Evolutionary conservation across 768 basidiomycete species (phyloP).

Genomic region (Lentinula detonsa): DNA sequence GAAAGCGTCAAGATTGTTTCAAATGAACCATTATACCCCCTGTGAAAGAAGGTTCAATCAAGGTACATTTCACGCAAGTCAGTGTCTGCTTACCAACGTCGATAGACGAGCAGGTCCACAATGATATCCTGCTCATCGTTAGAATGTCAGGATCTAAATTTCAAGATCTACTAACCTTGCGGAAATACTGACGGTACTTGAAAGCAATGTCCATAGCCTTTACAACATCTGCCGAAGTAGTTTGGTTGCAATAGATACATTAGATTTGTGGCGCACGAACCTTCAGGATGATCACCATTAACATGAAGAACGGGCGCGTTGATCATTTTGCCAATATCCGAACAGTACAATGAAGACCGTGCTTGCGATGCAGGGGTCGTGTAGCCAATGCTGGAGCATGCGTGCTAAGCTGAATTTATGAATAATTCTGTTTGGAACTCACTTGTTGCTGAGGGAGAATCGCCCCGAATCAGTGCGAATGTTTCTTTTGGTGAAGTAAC

Average conservation of each 20-base stretch:
- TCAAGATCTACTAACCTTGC: conserved; percentile 45
- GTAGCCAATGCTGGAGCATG: conserved; percentile 70
- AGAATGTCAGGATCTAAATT: background rate
- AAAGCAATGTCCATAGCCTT: conserved; percentile 86
- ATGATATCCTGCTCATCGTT: conserved; percentile 58
- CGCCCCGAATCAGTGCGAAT: background rate
- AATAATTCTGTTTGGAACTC: conserved; percentile 4
- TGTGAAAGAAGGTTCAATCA: background rate
- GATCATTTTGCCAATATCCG: conserved; percentile 86
- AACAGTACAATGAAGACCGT: conserved; percentile 83
- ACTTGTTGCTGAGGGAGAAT: conserved; percentile 49
- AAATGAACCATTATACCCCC: conserved; percentile 4
- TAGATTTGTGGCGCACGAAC: conserved; percentile 18
- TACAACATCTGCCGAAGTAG: conserved; percentile 54
- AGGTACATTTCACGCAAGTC: background rate
- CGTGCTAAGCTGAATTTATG: background rate
- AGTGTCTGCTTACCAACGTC: conserved; percentile 51
- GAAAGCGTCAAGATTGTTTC: background rate
- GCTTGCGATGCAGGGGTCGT: conserved; percentile 84
- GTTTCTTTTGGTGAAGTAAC: background rate
- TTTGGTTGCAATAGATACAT: no score
- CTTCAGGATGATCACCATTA: conserved; percentile 89
- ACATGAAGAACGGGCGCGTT: conserved; percentile 86
- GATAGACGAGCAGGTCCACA: conserved; percentile 84
- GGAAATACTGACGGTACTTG: conserved; percentile 79